Conservation (phyloP, 345 rosid species). For the Hibiscus trionum region DNA sequence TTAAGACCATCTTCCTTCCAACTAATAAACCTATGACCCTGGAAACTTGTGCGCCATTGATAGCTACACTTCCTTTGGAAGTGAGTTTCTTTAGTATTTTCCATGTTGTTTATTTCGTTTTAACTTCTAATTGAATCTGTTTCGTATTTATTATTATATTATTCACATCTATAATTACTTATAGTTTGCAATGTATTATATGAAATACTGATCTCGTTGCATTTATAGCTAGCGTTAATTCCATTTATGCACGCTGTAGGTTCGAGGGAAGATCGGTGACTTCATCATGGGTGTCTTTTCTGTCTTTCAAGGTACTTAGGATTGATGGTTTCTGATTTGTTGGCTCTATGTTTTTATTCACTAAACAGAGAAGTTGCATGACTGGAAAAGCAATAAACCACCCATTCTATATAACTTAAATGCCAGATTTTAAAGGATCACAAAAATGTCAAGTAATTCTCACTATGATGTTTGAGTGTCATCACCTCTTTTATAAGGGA, state of each 20-base stretch:
- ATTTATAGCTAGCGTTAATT: constrained; percentile 14
- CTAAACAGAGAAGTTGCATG: not conserved
- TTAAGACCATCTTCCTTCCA: constrained; percentile 71
- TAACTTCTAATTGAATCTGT: not conserved
- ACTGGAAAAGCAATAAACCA: not conserved
- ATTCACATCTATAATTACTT: not conserved
- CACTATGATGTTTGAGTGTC: not conserved
- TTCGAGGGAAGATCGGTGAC: constrained; percentile 66
- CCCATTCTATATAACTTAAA: not conserved
- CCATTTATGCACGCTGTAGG: constrained; percentile 28
- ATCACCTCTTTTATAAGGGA: not conserved
- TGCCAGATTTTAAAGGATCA: constrained; percentile 1
- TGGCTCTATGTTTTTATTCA: not conserved
- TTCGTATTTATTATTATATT: not conserved
- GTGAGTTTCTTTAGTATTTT: constrained; percentile 25
- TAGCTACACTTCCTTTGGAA: constrained; percentile 96
- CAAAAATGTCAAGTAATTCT: not conserved
- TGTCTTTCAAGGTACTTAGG: constrained; percentile 73
- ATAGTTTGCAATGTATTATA: not conserved
- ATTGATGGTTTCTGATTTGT: constrained; percentile 1
- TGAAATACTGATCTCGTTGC: not conserved
- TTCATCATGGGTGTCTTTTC: constrained; percentile 71
- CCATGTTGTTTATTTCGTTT: not conserved
- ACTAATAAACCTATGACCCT: constrained; percentile 59
- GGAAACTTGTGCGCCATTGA: constrained; percentile 82